Evolutionary conservation across 345 rosid species (phyloP).

Genomic region (Chamaenerion angustifolium): DNA sequence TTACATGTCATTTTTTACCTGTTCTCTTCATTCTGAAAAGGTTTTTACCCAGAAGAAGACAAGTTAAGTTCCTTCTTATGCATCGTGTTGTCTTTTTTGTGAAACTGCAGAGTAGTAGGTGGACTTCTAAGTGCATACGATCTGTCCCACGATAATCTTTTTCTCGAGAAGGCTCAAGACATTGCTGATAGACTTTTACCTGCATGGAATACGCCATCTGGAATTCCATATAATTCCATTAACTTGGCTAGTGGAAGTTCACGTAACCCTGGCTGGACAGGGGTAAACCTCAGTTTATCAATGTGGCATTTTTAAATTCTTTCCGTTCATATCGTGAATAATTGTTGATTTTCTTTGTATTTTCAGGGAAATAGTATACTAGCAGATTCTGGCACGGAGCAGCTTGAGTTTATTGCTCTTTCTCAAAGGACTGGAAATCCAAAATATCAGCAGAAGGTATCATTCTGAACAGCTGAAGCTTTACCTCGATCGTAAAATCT

Average conservation of each 20-base stretch:
- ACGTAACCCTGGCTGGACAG: constrained; percentile 82
- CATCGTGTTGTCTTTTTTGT: too few relatives aligned
- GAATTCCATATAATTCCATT: constrained; percentile 80
- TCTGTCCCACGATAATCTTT: constrained; percentile 78
- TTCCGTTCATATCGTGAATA: too few relatives aligned
- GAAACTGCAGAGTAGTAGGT: constrained; percentile 69
- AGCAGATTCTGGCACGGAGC: constrained; percentile 98
- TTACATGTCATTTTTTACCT: background rate
- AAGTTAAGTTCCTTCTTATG: too few relatives aligned
- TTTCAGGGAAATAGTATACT: constrained; percentile 80
- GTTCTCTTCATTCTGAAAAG: too few relatives aligned
- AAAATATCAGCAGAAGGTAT: constrained; percentile 85
- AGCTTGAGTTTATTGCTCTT: constrained; percentile 92
- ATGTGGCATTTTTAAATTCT: too few relatives aligned
- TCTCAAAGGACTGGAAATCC: constrained; percentile 94
- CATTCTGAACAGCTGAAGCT: background rate
- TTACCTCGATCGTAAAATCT: background rate
- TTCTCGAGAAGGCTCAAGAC: constrained; percentile 89
- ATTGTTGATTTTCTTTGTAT: background rate
- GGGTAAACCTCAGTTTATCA: constrained; percentile 41
- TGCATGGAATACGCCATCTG: constrained; percentile 79
- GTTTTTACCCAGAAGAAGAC: too few relatives aligned
- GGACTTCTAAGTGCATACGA: constrained; percentile 96
- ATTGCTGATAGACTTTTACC: constrained; percentile 92
- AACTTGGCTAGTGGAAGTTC: constrained; percentile 72